Conservation (phyloP, 1,139 yeast species). For the Yamadazyma membranifaciens region DNA sequence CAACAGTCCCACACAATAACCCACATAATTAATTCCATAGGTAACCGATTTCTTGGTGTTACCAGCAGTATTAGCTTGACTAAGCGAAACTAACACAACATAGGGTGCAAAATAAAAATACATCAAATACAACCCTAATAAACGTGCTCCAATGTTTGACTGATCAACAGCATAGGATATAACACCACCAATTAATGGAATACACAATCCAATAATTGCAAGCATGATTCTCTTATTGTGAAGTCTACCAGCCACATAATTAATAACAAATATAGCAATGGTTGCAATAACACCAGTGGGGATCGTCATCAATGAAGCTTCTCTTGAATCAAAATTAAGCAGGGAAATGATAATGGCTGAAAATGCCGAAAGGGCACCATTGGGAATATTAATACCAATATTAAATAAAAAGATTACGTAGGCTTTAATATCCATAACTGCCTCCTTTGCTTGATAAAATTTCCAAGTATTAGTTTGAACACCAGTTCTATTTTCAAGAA, state of each 20-base stretch:
- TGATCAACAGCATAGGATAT: constrained; percentile 17
- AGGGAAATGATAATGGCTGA: constrained; percentile 19
- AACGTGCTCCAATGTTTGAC: constrained; percentile 19
- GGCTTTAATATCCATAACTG: constrained; percentile 22
- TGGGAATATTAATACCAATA: constrained; percentile 33
- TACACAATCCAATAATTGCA: constrained; percentile 15
- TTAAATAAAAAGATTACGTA: constrained; percentile 29
- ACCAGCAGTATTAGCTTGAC: constrained; percentile 28
- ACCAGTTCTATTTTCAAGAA: constrained; percentile 25
- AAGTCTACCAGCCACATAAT: constrained; percentile 17
- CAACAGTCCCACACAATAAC: constrained; percentile 28
- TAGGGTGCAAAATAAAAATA: constrained; percentile 26
- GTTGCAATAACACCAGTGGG: constrained; percentile 26
- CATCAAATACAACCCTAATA: constrained; percentile 22
- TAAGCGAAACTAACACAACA: constrained; percentile 24
- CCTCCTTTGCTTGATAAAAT: constrained; percentile 24
- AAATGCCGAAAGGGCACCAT: constrained; percentile 45
- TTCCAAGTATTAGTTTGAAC: constrained; percentile 23
- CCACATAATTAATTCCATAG: constrained; percentile 21
- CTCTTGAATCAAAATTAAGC: constrained; percentile 20
- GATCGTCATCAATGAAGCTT: constrained; percentile 23
- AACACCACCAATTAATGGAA: constrained; percentile 22
- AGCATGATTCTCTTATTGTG: constrained; percentile 17
- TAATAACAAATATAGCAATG: constrained; percentile 18
- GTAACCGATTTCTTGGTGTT: constrained; percentile 22